Percentiles rank a stretch among this genome's conserved stretches.
Evolutionary conservation across 192 early-diverging fungal genomes (phyloP).

Genomic region (Dissophora ornata): DNA sequence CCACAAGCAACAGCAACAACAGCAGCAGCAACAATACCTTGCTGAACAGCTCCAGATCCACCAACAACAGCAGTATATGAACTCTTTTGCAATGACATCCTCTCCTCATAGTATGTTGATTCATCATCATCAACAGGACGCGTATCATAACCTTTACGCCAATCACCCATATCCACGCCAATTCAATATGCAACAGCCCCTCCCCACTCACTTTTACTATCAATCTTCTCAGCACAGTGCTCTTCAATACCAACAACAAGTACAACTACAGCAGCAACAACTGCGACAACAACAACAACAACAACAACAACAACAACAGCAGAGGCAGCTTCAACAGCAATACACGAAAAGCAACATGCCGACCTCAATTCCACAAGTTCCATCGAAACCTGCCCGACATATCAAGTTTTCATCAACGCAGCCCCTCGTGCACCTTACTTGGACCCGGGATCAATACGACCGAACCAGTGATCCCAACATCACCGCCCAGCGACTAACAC

Average conservation of each 20-base stretch:
- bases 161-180: constrained; percentile 10
- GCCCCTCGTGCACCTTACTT: constrained; percentile 71
- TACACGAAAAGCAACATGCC: background rate
- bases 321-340: background rate
- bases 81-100: background rate
- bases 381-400: constrained; percentile 2
- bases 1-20: constrained; percentile 20
- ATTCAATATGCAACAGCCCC: constrained; percentile 5
- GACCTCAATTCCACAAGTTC: background rate
- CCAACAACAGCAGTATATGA: constrained; percentile 28
- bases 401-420: constrained; percentile 62
- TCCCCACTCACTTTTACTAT: constrained; percentile 11
- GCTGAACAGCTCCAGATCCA: constrained; percentile 5
- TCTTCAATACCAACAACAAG: background rate
- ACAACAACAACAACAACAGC: constrained; percentile 9
- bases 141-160: background rate
- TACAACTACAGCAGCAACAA: constrained; percentile 8
- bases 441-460: constrained; percentile 86
- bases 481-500: constrained; percentile 86
- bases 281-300: background rate
- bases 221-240: background rate
- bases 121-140: background rate
- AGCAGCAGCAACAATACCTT: constrained; percentile 15
- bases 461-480: constrained; percentile 79
- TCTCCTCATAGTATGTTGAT: too few species aligned